Base-by-base conservation (phyloP, 805 yeast species). In the Lachancea nothofagi region DNA sequence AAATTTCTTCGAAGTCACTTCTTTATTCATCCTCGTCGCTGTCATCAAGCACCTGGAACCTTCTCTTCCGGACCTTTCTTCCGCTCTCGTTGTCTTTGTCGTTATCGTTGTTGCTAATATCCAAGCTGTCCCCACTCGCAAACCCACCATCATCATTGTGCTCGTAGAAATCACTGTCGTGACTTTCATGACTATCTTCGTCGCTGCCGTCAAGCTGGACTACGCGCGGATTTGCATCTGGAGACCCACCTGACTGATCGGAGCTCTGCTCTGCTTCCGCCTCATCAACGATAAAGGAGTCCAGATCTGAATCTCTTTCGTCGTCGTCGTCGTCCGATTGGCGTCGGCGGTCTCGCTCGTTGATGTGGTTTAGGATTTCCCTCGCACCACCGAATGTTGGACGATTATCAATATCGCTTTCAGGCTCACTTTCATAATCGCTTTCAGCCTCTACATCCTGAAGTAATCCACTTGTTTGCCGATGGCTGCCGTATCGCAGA, bases 21-120 rank as follows among this genome's bases (percentile, higher is more conserved):
- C 7, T n/a, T 17, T 21, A 42, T 10, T 57, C 59, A 8, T 57
- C 58, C 29, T 59, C 65, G 27, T 57, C 58, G 15, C 46, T 50
- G 28, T 51, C 58, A 5, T 57, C 38, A 8, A 54, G 43, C 7
- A 57, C 53, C 25, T 37, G 48, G 27, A 40, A 45, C 20, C 54
- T 42, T 39, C 48, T 51, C 8, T 50, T 50, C 14, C 53, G 42
- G 13, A 41, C 44, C 15, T 36, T 44, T 18, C 39, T 43, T 15
- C 61, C 68, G 14, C 64, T 68, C 21, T 65, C 69, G 4, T 61
- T 67, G 6, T 65, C 62, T 29, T 67, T 70, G 32, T 17, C 38
- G 34, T 14, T 30, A 14, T 31, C 48, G 32, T 17, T 40, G 34
- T 14, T 30, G 10, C 27, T 47, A 17, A 49, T 54, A 27, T 51